A percentile compares a stretch with the other conserved stretches of the same genome.
phyloP scores from a whole-genome alignment of 768 basidiomycete species.

The Suillus sp. region DNA sequence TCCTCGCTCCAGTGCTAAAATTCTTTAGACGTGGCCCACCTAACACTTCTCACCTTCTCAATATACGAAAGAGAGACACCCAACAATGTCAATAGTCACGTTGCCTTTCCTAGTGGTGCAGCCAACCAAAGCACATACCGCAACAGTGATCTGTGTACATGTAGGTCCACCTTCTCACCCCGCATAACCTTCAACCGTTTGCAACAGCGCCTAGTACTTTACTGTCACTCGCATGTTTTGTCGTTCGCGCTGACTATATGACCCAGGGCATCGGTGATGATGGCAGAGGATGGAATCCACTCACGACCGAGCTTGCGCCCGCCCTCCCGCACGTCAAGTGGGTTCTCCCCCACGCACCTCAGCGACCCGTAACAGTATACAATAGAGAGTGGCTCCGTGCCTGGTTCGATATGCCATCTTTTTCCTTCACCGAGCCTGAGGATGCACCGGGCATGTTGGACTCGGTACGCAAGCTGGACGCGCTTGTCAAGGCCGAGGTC shows the following conservation, averaged over 20 bases:
- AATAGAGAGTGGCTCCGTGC: conserved; percentile 73
- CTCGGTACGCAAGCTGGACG: conserved; percentile 60
- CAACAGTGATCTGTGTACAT: conserved; percentile 89
- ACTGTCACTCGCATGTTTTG: conserved; percentile 11
- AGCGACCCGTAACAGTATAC: conserved; percentile 72
- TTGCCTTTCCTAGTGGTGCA: conserved; percentile 49
- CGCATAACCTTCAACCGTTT: background rate
- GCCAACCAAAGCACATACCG: conserved; percentile 67
- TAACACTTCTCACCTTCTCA: background rate
- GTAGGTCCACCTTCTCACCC: conserved; percentile 44
- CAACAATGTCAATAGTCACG: background rate
- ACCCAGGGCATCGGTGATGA: conserved; percentile 74
- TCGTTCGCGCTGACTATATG: conserved; percentile 10
- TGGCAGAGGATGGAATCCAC: conserved; percentile 75
- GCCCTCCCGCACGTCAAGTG: conserved; percentile 80
- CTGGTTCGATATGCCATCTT: conserved; percentile 80
- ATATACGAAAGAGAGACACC: background rate
- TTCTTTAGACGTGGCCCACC: too few relatives aligned
- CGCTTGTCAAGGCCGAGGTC: conserved; percentile 74
- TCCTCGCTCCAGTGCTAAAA: background rate
- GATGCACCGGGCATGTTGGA: conserved; percentile 64
- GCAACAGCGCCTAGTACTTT: background rate
- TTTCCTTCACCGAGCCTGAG: conserved; percentile 62
- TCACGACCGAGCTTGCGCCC: conserved; percentile 67
- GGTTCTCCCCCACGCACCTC: conserved; percentile 51